Percentiles rank a stretch among this genome's conserved stretches.
Conservation (phyloP, 2,329 filamentous ascomycete genomes). For the Trichoderma simmonsii region DNA sequence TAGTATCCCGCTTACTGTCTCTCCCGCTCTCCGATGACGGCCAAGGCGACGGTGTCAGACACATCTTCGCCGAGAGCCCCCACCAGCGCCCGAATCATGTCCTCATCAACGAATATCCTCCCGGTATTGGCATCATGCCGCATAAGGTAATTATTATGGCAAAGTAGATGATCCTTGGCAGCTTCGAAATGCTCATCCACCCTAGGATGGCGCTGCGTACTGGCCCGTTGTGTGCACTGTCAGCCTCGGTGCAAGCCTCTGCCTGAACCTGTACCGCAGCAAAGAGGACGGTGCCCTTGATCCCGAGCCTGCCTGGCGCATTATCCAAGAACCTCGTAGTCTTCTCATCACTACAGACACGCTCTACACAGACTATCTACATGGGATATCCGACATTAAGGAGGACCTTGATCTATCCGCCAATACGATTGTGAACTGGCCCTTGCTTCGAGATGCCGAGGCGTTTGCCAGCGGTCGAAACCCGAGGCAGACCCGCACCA, state of each 20-base stretch:
- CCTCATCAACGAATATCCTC: conserved; percentile 85
- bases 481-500: conserved; percentile 60
- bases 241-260: conserved; percentile 73
- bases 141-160: conserved; percentile 60
- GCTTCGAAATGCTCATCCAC: conserved; percentile 33
- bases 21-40: conserved; percentile 38
- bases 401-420: conserved; percentile 63
- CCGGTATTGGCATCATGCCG: conserved; percentile 92
- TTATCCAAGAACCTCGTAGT: conserved; percentile 82
- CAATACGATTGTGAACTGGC: conserved; percentile 70
- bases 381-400: conserved; percentile 67
- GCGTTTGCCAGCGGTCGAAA: conserved; percentile 51
- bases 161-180: not conserved
- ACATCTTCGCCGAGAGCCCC: conserved; percentile 62
- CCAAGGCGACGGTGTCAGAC: conserved; percentile 20
- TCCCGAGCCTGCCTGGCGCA: conserved; percentile 48
- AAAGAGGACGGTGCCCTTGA: conserved; percentile 58
- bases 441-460: conserved; percentile 53
- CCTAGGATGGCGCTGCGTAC: conserved; percentile 76
- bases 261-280: conserved; percentile 71
- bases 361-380: conserved; percentile 68
- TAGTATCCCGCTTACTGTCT: conserved; percentile 60
- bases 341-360: conserved; percentile 67
- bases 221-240: conserved; percentile 86
- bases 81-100: conserved; percentile 84